Evolutionary conservation across 1,284 basidiomycete genomes (phyloP).

Genomic region (Papiliotrema laurentii): DNA sequence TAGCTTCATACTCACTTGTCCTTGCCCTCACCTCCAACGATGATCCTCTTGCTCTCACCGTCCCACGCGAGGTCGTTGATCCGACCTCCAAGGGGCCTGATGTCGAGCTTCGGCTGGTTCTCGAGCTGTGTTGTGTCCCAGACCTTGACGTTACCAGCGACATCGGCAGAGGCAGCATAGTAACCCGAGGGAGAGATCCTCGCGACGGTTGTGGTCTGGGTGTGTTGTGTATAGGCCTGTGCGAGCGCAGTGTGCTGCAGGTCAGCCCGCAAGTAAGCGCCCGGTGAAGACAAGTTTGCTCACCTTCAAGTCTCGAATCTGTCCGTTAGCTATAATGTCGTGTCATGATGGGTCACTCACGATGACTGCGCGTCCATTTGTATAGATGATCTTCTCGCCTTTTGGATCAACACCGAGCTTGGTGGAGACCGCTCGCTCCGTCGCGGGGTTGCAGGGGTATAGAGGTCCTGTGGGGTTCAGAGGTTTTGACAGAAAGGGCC

Average conservation of each 20-base stretch:
- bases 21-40: constrained; percentile 91
- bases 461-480: constrained; percentile 42
- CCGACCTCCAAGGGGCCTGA: constrained; percentile 72
- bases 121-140: constrained; percentile 93
- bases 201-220: constrained; percentile 80
- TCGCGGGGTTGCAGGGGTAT: constrained; percentile 70
- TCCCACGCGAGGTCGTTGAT: constrained; percentile 97
- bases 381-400: constrained; percentile 81
- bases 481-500: not conserved
- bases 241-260: constrained; percentile 32
- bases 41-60: constrained; percentile 90
- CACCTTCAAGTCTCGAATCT: constrained; percentile 64
- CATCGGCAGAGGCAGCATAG: constrained; percentile 89
- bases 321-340: constrained; percentile 6
- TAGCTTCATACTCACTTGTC: constrained; percentile 62
- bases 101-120: constrained; percentile 77
- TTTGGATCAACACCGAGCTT: constrained; percentile 68
- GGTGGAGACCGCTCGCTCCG: constrained; percentile 57
- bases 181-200: constrained; percentile 90
- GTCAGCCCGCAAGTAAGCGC: not conserved
- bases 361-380: constrained; percentile 78
- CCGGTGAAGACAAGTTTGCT: constrained; percentile 6
- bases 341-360: constrained; percentile 55
- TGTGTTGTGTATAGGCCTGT: constrained; percentile 58
- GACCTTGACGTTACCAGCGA: constrained; percentile 72